phyloP scores from a whole-genome alignment of 352 stramenopile species.

The Salisapilia sapeloensis region DNA sequence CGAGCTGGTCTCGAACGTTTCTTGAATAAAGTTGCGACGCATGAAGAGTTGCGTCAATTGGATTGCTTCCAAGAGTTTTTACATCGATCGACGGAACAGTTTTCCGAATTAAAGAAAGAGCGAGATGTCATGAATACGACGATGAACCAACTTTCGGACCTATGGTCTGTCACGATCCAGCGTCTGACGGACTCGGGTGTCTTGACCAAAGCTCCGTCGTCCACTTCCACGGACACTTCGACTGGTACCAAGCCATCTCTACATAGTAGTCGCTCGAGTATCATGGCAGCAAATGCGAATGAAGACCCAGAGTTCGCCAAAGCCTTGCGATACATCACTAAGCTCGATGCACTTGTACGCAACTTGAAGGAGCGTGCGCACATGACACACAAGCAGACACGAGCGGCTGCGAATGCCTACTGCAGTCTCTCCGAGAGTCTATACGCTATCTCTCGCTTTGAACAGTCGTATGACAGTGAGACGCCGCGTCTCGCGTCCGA shows the following conservation, averaged over 20 bases:
- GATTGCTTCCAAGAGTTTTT: slow-evolving; percentile 53
- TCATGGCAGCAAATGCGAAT: slow-evolving; percentile 21
- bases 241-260: too few species aligned
- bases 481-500: slow-evolving; percentile 38
- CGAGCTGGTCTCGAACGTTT: slow-evolving; percentile 64
- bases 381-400: slow-evolving; percentile 46
- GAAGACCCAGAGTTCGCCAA: slow-evolving; percentile 57
- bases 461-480: slow-evolving; percentile 35
- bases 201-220: too few species aligned
- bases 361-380: slow-evolving; percentile 40
- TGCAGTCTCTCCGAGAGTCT: slow-evolving; percentile 71
- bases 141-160: too few species aligned
- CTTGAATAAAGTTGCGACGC: slow-evolving; percentile 50
- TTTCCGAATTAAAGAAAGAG: too few species aligned
- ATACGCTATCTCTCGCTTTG: slow-evolving; percentile 39
- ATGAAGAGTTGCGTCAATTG: slow-evolving; percentile 58
- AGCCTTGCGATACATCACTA: slow-evolving; percentile 39
- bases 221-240: too few species aligned
- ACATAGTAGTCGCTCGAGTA: too few species aligned
- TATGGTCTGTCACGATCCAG: too few species aligned
- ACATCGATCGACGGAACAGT: too few species aligned
- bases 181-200: too few species aligned
- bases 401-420: slow-evolving; percentile 52
- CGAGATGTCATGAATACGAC: too few species aligned
- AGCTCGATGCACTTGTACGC: slow-evolving; percentile 42